These are phyloP conservation scores for Candida khao-thaluensis DNA, from an alignment of 805 yeast genomes.

Conservation along the genomic window DNA sequence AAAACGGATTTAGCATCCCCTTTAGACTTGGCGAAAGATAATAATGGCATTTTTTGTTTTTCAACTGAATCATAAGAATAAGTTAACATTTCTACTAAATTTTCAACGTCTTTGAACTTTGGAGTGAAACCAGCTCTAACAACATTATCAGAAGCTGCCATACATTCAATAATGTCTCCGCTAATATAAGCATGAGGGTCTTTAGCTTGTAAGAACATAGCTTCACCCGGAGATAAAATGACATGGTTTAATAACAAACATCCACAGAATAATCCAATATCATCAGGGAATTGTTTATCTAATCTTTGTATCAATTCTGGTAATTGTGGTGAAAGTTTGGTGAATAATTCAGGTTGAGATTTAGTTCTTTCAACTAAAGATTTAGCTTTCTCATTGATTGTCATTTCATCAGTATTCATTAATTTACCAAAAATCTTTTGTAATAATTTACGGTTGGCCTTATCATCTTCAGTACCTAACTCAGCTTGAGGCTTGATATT, in stretches of 20 bases:
- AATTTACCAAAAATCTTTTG: slow-evolving; percentile 76
- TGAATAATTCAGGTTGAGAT: slow-evolving; percentile 57
- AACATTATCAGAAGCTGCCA: slow-evolving; percentile 99
- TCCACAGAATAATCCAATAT: slow-evolving; percentile 95
- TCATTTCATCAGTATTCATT: slow-evolving; percentile 76
- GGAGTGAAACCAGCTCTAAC: slow-evolving; percentile 99
- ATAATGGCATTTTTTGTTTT: slow-evolving; percentile 85
- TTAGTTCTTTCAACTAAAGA: slow-evolving; percentile 65
- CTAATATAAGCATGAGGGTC: slow-evolving; percentile 97
- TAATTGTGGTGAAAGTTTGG: slow-evolving; percentile 45
- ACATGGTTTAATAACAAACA: slow-evolving; percentile 90
- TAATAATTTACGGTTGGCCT: slow-evolving; percentile 59
- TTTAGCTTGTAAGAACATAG: slow-evolving; percentile 93
- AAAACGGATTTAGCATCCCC: slow-evolving; percentile 66
- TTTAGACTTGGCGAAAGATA: slow-evolving; percentile 52
- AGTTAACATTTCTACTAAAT: slow-evolving; percentile 86
- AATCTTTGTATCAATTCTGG: slow-evolving; percentile 75
- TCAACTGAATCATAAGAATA: slow-evolving; percentile 86
- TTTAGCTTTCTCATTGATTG: slow-evolving; percentile 56
- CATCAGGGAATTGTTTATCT: slow-evolving; percentile 87
- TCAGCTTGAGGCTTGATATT: slow-evolving; percentile 47
- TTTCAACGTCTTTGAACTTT: slow-evolving; percentile 91
- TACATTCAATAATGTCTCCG: slow-evolving; percentile 98
- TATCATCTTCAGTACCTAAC: slow-evolving; percentile 53
- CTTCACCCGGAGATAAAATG: slow-evolving; percentile 81